Conservation (phyloP, 208 protist genomes). For the Leishmania braziliensis region DNA sequence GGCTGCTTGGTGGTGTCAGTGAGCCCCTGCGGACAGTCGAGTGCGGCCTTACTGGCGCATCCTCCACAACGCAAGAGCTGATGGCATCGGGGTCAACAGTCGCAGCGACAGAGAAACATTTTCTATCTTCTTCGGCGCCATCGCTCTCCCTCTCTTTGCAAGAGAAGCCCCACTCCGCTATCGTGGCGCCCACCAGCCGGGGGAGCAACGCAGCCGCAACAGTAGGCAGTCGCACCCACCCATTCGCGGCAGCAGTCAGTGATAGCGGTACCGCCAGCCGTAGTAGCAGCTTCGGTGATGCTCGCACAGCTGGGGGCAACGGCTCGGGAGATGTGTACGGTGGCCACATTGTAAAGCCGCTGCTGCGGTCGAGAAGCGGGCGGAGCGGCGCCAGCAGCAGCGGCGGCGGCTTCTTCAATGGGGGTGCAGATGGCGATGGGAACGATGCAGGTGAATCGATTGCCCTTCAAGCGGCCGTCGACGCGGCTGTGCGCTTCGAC, state of each 20-base stretch:
- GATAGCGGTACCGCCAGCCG: background rate
- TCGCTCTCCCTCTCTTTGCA: background rate
- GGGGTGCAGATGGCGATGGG: background rate
- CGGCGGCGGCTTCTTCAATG: background rate
- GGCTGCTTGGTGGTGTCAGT: background rate
- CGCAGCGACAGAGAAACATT: background rate
- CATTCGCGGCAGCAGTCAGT: background rate
- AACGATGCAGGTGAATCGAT: constrained; percentile 9
- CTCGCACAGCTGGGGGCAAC: background rate
- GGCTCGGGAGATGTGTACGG: background rate
- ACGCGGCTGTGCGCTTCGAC: constrained; percentile 18
- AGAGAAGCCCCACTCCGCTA: background rate
- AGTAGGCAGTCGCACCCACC: background rate
- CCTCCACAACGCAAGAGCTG: background rate
- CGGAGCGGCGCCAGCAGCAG: background rate
- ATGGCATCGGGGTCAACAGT: background rate
- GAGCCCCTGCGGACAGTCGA: background rate
- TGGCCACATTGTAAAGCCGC: background rate
- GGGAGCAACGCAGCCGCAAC: background rate
- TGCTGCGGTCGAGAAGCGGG: constrained; percentile 1
- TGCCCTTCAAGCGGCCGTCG: constrained; percentile 16
- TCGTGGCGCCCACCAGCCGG: background rate
- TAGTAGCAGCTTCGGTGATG: background rate
- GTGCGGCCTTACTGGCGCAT: too few species aligned
- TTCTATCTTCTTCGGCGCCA: background rate